phyloP scores from a whole-genome alignment of 1,284 basidiomycete species.

The Takashimella koratensis region DNA sequence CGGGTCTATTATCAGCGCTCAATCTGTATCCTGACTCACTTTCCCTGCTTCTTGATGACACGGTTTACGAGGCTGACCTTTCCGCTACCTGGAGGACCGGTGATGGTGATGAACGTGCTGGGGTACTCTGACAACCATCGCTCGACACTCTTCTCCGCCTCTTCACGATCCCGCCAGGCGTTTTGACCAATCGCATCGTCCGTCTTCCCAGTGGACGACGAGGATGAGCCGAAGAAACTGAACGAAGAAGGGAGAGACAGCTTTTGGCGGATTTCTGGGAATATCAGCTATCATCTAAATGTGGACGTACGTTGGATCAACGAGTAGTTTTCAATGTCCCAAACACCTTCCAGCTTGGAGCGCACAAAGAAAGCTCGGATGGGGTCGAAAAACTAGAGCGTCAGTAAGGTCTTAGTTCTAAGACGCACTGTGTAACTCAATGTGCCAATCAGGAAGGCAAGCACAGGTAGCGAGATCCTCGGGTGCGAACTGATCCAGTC shows the following conservation, averaged over 20 bases:
- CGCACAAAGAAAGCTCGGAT: slow-evolving; percentile 80
- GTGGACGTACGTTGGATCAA: slow-evolving; percentile 43
- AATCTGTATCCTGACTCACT: slow-evolving; percentile 51
- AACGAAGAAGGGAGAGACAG: slow-evolving; percentile 28
- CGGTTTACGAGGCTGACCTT: slow-evolving; percentile 69
- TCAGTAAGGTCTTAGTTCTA: slow-evolving; percentile 1
- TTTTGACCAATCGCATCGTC: slow-evolving; percentile 40
- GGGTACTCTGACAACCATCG: slow-evolving; percentile 38
- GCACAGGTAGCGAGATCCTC: slow-evolving; percentile 74
- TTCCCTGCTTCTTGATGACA: slow-evolving; percentile 59
- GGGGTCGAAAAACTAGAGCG: slow-evolving; percentile 77
- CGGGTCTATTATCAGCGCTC: slow-evolving; percentile 54
- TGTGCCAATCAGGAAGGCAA: slow-evolving; percentile 82
- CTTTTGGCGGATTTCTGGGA: slow-evolving; percentile 16
- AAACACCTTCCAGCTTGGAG: slow-evolving; percentile 76
- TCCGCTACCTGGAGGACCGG: slow-evolving; percentile 89
- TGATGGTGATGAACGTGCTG: slow-evolving; percentile 62
- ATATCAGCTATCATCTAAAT: slow-evolving; percentile 6
- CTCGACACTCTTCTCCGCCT: slow-evolving; percentile 65
- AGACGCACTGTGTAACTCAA: slow-evolving; percentile 75
- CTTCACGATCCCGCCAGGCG: slow-evolving; percentile 77
- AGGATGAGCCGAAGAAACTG: slow-evolving; percentile 15
- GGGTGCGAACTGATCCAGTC: slow-evolving; percentile 85
- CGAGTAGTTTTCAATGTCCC: slow-evolving; percentile 57
- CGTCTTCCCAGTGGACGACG: slow-evolving; percentile 1